Percentiles rank a stretch among this genome's conserved stretches.
These are phyloP conservation scores for maize (Zea mays) DNA, from an alignment of 176 grass and related monocot genomes.

Conservation along the genomic window DNA sequence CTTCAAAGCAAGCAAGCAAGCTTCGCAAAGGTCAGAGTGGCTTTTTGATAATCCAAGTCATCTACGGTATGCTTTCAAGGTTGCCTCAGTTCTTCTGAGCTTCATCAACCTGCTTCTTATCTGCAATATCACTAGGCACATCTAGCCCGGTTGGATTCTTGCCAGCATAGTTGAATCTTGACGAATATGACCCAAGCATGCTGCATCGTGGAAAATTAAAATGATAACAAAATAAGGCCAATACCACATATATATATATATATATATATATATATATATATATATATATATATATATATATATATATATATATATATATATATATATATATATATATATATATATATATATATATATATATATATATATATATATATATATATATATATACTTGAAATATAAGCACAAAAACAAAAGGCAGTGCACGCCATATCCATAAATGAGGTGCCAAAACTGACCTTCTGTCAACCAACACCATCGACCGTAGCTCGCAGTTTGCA, in stretches of 20 bases:
- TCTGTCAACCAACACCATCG: constrained; percentile 86
- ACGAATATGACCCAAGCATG: constrained; percentile 51
- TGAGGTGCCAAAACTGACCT: constrained; percentile 47
- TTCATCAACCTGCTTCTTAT: constrained; percentile 25
- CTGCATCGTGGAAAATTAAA: constrained; percentile 42
- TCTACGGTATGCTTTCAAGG: background rate
- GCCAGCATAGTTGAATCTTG: constrained; percentile 59
- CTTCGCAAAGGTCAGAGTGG: background rate
- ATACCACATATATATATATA: no score
- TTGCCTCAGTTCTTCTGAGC: constrained; percentile 19
- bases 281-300: no score
- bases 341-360: no score
- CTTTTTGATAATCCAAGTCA: constrained; percentile 23
- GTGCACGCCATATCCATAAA: background rate
- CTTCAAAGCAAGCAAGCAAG: background rate
- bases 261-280: no score
- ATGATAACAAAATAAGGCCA: no score
- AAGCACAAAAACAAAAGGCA: background rate
- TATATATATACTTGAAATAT: background rate
- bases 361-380: no score
- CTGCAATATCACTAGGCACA: constrained; percentile 54
- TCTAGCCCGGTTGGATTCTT: constrained; percentile 58
- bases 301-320: no score
- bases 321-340: no score
- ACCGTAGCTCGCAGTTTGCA: constrained; percentile 85